Percentiles rank a stretch among this genome's conserved stretches.
Evolutionary conservation across 139 green algal genomes (phyloP).

Genomic region (Gonium pectorale): DNA sequence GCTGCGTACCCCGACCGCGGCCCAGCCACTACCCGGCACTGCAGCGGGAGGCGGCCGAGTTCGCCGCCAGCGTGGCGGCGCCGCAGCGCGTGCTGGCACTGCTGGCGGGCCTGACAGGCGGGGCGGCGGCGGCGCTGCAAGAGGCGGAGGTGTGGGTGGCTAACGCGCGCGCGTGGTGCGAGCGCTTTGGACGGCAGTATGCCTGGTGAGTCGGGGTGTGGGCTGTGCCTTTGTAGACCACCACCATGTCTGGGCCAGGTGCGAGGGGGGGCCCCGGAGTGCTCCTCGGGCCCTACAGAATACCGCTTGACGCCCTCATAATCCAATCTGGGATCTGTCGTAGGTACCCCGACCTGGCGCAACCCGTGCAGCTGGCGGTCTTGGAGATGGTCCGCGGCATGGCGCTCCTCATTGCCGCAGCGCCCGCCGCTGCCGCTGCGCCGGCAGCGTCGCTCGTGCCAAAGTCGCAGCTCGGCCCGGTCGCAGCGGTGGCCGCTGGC

Average conservation of each 20-base stretch:
- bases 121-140: conserved; percentile 21
- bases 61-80: conserved; percentile 46
- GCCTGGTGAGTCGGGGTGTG: conserved; percentile 15
- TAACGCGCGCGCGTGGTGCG: conserved; percentile 68
- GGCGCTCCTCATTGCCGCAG: conserved; percentile 56
- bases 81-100: conserved; percentile 47
- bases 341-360: conserved; percentile 87
- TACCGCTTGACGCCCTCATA: too few relatives aligned
- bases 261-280: too few relatives aligned
- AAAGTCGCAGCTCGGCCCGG: conserved; percentile 31
- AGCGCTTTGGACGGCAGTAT: conserved; percentile 67
- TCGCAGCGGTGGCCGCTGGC: neutral
- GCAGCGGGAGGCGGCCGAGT: conserved; percentile 61
- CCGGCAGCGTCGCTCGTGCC: neutral
- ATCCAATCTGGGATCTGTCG: too few relatives aligned
- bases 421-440: conserved; percentile 13
- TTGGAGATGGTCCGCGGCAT: conserved; percentile 75
- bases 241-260: too few relatives aligned
- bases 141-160: conserved; percentile 60
- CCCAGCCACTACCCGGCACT: conserved; percentile 81
- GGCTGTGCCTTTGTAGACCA: too few relatives aligned
- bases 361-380: conserved; percentile 88
- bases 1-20: conserved; percentile 76
- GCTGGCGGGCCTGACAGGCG: conserved; percentile 23
- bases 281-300: too few relatives aligned